phyloP scores from a whole-genome alignment of 257 asterid species.

The Knoxia roxburghii region DNA sequence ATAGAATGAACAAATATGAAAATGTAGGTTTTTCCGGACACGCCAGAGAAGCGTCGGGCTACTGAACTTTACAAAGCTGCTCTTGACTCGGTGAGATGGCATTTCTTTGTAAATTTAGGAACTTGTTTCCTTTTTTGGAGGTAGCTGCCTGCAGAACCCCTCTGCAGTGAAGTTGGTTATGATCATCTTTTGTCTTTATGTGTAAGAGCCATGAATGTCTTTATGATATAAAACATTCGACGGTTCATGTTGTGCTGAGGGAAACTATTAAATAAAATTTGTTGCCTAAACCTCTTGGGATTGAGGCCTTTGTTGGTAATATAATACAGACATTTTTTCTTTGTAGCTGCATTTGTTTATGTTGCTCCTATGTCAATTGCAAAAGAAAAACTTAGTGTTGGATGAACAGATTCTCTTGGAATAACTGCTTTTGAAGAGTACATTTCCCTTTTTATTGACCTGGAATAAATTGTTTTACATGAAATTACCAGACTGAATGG shows the following conservation, averaged over 20 bases:
- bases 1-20: neutral
- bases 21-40: slow-evolving; percentile 82
- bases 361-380: too few relatives aligned
- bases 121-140: neutral
- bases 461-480: neutral
- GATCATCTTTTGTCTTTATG: neutral
- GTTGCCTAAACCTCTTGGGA: neutral
- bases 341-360: neutral
- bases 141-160: neutral
- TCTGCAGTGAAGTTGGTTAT: neutral
- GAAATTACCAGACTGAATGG: neutral
- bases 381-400: neutral
- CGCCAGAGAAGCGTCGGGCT: slow-evolving; percentile 94
- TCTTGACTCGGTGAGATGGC: slow-evolving; percentile 65
- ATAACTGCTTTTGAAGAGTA: neutral
- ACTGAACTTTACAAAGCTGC: slow-evolving; percentile 76
- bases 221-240: neutral
- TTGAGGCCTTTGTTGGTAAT: neutral
- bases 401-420: neutral
- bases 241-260: neutral
- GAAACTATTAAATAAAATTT: neutral
- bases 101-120: neutral
- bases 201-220: neutral
- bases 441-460: neutral
- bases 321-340: neutral